Percentiles rank a stretch among this genome's conserved stretches.
Conservation (phyloP, 257 asterid species). For the Anisodus tanguticus region DNA sequence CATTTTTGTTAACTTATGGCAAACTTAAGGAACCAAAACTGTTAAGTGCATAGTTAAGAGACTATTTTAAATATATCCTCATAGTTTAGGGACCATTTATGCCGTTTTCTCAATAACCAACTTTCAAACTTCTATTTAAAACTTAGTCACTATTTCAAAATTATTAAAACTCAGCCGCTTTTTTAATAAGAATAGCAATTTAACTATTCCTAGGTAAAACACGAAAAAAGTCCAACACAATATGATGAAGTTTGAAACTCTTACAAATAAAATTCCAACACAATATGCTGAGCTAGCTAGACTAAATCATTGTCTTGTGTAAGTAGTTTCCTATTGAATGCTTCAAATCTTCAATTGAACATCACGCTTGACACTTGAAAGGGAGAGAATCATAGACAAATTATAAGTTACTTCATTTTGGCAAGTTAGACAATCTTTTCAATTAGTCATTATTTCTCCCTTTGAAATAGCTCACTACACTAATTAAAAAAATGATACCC, state of each 20-base stretch:
- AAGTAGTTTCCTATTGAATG: background rate
- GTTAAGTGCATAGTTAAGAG: too few relatives aligned
- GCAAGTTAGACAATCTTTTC: slow-evolving; percentile 8
- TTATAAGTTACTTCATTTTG: background rate
- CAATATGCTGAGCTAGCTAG: background rate
- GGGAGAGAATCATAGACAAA: background rate
- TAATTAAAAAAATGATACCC: background rate
- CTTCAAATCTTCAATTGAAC: background rate
- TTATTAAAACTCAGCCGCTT: background rate
- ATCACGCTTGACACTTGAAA: background rate
- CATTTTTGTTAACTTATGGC: too few relatives aligned
- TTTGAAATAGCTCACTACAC: background rate
- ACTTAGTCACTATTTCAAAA: background rate
- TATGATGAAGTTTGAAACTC: background rate
- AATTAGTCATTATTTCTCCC: background rate
- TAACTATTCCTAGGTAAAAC: background rate
- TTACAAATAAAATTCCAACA: too few relatives aligned
- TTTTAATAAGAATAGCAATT: background rate
- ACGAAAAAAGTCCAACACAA: background rate
- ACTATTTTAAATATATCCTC: too few relatives aligned
- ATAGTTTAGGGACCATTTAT: too few relatives aligned
- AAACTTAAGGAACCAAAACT: too few relatives aligned
- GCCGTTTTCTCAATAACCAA: background rate
- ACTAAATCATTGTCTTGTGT: background rate
- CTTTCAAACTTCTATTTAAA: background rate